Percentiles rank a stretch among this genome's conserved stretches.
Conservation (phyloP, 2,329 filamentous ascomycete species). For the Sarocladium strictum region DNA sequence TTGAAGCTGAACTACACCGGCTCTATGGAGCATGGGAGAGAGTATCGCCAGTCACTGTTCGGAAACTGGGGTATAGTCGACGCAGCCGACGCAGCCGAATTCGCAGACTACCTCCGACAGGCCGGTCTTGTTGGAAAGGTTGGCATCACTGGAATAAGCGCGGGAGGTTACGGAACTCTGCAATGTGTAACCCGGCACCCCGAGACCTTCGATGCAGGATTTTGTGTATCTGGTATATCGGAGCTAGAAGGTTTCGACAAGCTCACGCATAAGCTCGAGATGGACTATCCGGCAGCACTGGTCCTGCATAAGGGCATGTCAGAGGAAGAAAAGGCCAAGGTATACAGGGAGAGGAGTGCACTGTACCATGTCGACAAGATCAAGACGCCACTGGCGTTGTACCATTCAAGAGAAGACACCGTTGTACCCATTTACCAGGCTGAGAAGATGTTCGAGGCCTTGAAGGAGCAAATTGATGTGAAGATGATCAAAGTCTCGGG, state of each 20-base stretch:
- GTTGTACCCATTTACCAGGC: constrained; percentile 55
- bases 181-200: constrained; percentile 41
- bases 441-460: constrained; percentile 41
- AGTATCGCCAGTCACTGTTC: constrained; percentile 43
- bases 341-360: constrained; percentile 42
- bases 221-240: constrained; percentile 44
- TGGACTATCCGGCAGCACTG: constrained; percentile 41
- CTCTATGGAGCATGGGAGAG: constrained; percentile 43
- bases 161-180: constrained; percentile 49
- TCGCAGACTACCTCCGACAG: constrained; percentile 33
- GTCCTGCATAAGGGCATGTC: constrained; percentile 28
- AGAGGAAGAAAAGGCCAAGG: constrained; percentile 31
- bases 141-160: constrained; percentile 44
- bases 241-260: constrained; percentile 39
- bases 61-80: constrained; percentile 46
- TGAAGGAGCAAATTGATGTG: constrained; percentile 39
- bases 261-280: constrained; percentile 52
- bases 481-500: constrained; percentile 3
- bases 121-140: constrained; percentile 31
- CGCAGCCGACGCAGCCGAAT: constrained; percentile 42
- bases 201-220: constrained; percentile 39
- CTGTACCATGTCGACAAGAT: constrained; percentile 42
- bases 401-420: constrained; percentile 50
- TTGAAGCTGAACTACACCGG: constrained; percentile 47
- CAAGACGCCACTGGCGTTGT: constrained; percentile 43